Conservation (phyloP, 148 eudicot genomes). For the Silene latifolia region DNA sequence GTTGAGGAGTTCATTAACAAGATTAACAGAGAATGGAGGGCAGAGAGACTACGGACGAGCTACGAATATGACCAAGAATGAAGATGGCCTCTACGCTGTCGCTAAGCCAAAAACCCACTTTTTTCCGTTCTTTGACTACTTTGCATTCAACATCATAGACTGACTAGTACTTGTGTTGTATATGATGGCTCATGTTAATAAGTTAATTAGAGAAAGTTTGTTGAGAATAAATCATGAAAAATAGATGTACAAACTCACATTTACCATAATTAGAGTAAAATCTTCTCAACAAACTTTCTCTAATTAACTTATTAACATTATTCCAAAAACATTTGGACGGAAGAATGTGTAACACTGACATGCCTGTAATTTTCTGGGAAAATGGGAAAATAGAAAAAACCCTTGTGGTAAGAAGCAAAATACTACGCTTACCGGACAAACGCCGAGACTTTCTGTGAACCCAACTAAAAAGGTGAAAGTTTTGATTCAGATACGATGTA, state of each 20-base stretch:
- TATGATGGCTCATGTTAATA: too few relatives aligned
- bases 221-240: too few relatives aligned
- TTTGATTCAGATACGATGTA: neutral
- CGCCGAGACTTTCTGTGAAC: neutral
- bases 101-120: too few relatives aligned
- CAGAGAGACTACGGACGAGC: slow-evolving; percentile 40
- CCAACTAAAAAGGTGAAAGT: neutral
- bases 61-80: neutral
- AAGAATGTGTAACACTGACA: too few relatives aligned
- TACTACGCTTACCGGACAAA: neutral
- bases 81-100: neutral
- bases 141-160: neutral
- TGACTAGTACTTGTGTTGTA: neutral
- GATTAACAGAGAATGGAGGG: slow-evolving; percentile 55
- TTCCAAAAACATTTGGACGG: too few relatives aligned
- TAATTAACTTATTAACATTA: too few relatives aligned
- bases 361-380: too few relatives aligned
- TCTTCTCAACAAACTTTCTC: too few relatives aligned
- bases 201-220: too few relatives aligned
- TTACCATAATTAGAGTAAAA: too few relatives aligned
- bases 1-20: slow-evolving; percentile 71
- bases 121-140: neutral
- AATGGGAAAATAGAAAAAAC: too few relatives aligned
- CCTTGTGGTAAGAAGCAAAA: neutral
- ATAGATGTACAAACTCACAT: too few relatives aligned